These are phyloP conservation scores for Serendipita sp. DNA, from an alignment of 768 basidiomycete species.

Conservation along the genomic window DNA sequence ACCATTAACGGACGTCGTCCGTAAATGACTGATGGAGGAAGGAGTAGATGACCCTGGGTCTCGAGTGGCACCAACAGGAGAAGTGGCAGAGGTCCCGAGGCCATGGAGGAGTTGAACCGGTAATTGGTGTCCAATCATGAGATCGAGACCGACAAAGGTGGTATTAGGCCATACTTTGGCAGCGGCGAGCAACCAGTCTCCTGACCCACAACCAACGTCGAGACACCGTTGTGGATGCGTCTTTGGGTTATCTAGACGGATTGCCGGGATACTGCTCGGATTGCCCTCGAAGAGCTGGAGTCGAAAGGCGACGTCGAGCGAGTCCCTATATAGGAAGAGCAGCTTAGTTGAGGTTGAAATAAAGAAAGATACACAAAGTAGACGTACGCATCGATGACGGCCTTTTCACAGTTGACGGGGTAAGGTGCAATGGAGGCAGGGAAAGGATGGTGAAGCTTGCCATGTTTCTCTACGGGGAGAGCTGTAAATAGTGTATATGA, in stretches of 20 bases:
- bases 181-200: neutral
- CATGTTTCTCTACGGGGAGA: neutral
- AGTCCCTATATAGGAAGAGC: neutral
- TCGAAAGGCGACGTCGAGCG: neutral
- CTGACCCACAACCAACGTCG: neutral
- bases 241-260: neutral
- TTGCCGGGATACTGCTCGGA: neutral
- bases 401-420: neutral
- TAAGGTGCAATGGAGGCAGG: neutral
- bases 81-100: neutral
- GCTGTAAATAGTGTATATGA: neutral
- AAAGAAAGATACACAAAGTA: neutral
- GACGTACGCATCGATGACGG: slow-evolving; percentile 1
- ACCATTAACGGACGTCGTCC: neutral
- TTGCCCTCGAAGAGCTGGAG: neutral
- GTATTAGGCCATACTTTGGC: neutral
- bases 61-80: neutral
- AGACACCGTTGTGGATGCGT: slow-evolving; percentile 2
- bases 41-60: neutral
- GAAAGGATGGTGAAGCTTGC: slow-evolving; percentile 4
- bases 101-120: neutral
- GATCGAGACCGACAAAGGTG: neutral
- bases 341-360: neutral
- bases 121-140: neutral
- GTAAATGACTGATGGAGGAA: neutral